These are phyloP conservation scores for Podila verticillata DNA, from an alignment of 192 early-diverging fungal genomes.

Conservation along the genomic window DNA sequence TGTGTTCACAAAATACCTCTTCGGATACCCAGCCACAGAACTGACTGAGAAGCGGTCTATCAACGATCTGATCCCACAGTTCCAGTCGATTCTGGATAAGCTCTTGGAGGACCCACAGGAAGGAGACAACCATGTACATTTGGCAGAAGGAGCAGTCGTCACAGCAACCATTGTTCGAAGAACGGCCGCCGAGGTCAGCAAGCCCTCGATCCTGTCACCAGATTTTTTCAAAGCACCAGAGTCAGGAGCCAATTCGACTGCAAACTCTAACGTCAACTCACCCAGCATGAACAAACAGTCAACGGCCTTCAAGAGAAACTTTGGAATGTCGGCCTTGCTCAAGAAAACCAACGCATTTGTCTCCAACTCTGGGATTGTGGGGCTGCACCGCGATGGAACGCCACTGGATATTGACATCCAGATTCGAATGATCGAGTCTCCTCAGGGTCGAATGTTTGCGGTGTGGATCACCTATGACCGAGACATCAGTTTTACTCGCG, in stretches of 20 bases:
- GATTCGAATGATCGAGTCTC: slow-evolving; percentile 61
- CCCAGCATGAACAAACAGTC: slow-evolving; percentile 19
- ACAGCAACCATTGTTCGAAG: slow-evolving; percentile 49
- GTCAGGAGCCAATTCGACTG: not conserved
- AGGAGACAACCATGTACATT: slow-evolving; percentile 16
- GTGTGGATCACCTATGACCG: slow-evolving; percentile 74
- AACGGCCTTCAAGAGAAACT: slow-evolving; percentile 29
- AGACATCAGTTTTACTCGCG: slow-evolving; percentile 51
- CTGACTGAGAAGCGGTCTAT: slow-evolving; percentile 62
- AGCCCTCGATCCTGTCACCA: slow-evolving; percentile 47
- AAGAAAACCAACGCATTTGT: slow-evolving; percentile 26
- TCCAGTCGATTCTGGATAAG: slow-evolving; percentile 55
- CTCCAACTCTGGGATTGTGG: slow-evolving; percentile 58
- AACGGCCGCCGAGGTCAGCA: slow-evolving; percentile 39
- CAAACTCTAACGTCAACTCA: not conserved
- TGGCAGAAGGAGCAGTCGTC: slow-evolving; percentile 53
- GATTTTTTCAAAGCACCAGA: slow-evolving; percentile 46
- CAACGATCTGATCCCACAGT: slow-evolving; percentile 66
- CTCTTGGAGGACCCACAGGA: slow-evolving; percentile 39
- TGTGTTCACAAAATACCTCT: slow-evolving; percentile 70
- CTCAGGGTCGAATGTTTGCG: slow-evolving; percentile 61
- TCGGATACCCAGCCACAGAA: slow-evolving; percentile 61
- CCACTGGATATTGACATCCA: slow-evolving; percentile 68
- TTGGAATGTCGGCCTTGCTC: slow-evolving; percentile 42
- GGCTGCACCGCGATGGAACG: slow-evolving; percentile 70